Base-by-base conservation (phyloP, 2,329 filamentous ascomycete genomes). In the Exophiala alcalophila region DNA sequence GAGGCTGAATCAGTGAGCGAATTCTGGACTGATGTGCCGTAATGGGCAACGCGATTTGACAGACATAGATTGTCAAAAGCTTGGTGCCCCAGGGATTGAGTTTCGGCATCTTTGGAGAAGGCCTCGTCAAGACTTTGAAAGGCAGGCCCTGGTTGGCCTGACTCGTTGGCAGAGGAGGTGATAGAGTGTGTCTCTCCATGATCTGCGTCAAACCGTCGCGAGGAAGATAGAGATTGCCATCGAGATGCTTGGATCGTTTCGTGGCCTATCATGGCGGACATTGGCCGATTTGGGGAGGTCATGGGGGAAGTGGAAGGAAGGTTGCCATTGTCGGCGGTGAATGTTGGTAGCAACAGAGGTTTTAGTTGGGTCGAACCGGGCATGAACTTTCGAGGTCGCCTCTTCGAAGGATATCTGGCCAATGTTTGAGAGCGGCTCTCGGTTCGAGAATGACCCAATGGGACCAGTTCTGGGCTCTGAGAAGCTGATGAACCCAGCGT, bases 311-410 rank as follows among this genome's bases (percentile, higher is more conserved):
- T 43, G 7, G 48, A 49, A 35, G 47, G 39, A 9, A 52, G 27
- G 36, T 49, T 47, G 8, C 48, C 43, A 36, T 38, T 44, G 4
- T 57, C 54, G 8, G 52, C 43, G 2, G 49, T 57, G 30, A 57
- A 49, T 3, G 56, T 47, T 1, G 59, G 58, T 16, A 65, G 51
- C 19, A 65, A 55, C 4, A 65, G 49, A 15, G 63, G 62, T 29
- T 64, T 65, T 31, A 65, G 44, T 12, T 60, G 55, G 23, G 56
- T 60, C 5, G 61, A 62, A 2, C 63, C 62, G 8, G 61, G 60
- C 12, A 62, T 58, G 35, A 64, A 65, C 20, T 59, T 59, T 26
- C 63, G 56, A 55, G 62, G 59, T 36, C 58, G 59, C 32, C 58
- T 54, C 23, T 57, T 55, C n/a, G 54, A 49, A 24, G 47, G 41